Percentiles rank a stretch among this genome's conserved stretches.
Conservation (phyloP, 2,329 filamentous ascomycete genomes). For the Ophiostoma novo-ulmi region DNA sequence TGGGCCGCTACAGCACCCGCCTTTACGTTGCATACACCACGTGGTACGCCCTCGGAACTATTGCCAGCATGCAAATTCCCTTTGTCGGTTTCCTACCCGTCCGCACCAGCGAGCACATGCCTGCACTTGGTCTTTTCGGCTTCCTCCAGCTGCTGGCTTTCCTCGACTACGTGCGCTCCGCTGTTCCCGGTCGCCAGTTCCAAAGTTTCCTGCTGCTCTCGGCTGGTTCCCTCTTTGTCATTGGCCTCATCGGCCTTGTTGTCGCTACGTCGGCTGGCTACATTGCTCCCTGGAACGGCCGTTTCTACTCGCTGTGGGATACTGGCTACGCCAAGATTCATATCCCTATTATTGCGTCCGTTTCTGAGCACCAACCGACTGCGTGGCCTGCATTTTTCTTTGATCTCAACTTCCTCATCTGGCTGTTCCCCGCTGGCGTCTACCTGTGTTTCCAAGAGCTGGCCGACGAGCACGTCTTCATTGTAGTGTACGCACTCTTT, state of each 20-base stretch:
- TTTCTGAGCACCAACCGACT: constrained; percentile 97
- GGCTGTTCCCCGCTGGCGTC: constrained; percentile 76
- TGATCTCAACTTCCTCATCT: constrained; percentile 95
- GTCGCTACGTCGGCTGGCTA: constrained; percentile 78
- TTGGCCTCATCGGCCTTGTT: constrained; percentile 75
- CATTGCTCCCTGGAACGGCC: constrained; percentile 95
- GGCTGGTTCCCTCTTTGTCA: constrained; percentile 66
- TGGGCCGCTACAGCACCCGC: constrained; percentile 91
- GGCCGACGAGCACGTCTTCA: constrained; percentile 93
- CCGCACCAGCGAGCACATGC: constrained; percentile 97
- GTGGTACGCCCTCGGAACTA: constrained; percentile 92
- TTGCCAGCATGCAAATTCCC: constrained; percentile 98
- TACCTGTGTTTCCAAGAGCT: constrained; percentile 96
- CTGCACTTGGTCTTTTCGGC: constrained; percentile 89
- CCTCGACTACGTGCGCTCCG: constrained; percentile 83
- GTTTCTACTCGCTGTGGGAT: constrained; percentile 99
- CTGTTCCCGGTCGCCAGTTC: constrained; percentile 88
- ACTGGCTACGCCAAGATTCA: constrained; percentile 98
- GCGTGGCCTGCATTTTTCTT: constrained; percentile 99
- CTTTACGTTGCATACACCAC: constrained; percentile 96
- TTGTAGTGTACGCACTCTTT: constrained; percentile 94
- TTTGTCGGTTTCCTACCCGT: constrained; percentile 97
- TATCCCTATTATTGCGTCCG: constrained; percentile 98
- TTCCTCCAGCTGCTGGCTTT: constrained; percentile 90
- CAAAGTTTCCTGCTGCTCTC: constrained; percentile 78